Evolutionary conservation across 2,329 filamentous ascomycete genomes (phyloP), one percentile per base, ranked within the genome.

Genomic region (Trichoderma gracile): DNA sequence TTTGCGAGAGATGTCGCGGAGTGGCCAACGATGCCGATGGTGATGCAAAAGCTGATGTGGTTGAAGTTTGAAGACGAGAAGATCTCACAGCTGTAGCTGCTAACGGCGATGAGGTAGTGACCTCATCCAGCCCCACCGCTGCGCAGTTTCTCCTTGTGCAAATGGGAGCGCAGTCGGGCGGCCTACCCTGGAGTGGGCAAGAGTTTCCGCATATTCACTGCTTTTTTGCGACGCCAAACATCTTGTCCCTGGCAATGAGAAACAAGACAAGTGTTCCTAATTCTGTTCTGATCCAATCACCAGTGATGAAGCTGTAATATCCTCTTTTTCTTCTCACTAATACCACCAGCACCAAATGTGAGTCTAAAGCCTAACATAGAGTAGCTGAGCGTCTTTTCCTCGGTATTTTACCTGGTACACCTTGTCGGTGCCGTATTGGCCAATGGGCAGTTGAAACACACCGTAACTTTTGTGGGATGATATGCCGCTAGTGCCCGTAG

Each of bases 111-210:
- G 5, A 14, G 33, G 33, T 38, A 42, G 67, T 73, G 71, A 73
- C 71, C 71, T 73, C 71, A 73, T 71, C 56, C 40, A 65, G 66
- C 71, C 71, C 71, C 71, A 72, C 71, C 15, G 27, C 40, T 25
- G 5, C 52, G 12, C 30, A 53, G 0, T 21, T 27, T 3, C 17
- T 50, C 17, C 17, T 5, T 30, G 15, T 23, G 4, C n/a, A 27
- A 50, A 12, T 9, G 2, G 19, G 6, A 52, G 27, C 10, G 33
- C 10, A 38, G 12, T 27, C 4, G 25, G 25, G 25, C 7, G 7
- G 25, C 33, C 49, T 52, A 52, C 49, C 49, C 49, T 33, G 9
- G 17, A 52, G 49, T 27, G 14, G n/a, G 1, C 9, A 8, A 2
- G 5, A 14, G n/a, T 52, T 6, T 54, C 14, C 15, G 8, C 25